Evolutionary conservation across 768 basidiomycete genomes (phyloP).

Genomic region (Russula sp.): DNA sequence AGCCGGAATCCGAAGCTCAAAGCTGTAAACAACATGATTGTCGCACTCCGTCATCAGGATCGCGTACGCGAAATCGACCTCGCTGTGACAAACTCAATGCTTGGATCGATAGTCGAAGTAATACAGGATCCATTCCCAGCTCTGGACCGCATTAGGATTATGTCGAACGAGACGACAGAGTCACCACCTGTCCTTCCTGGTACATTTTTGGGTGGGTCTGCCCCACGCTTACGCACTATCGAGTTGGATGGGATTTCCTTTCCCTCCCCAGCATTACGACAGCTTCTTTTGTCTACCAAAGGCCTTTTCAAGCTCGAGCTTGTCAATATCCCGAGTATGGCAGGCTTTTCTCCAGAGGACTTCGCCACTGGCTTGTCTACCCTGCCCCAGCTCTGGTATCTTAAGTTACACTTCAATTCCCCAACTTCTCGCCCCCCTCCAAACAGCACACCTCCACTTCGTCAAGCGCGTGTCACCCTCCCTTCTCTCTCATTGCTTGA

Average conservation of each 20-base stretch:
- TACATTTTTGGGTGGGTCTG: neutral
- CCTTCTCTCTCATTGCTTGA: neutral
- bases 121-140: slow-evolving; percentile 26
- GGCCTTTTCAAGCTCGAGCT: neutral
- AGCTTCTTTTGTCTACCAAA: slow-evolving; percentile 3
- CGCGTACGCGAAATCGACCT: neutral
- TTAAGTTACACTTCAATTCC: neutral
- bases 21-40: neutral
- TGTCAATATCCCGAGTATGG: neutral
- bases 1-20: neutral
- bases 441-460: neutral
- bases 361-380: neutral
- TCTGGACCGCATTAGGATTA: slow-evolving; percentile 19
- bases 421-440: neutral
- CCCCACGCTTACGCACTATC: neutral
- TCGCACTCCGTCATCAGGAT: neutral
- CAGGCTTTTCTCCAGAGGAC: neutral
- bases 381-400: neutral
- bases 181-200: slow-evolving; percentile 30
- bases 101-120: slow-evolving; percentile 28
- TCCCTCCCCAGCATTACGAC: neutral
- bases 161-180: slow-evolving; percentile 31
- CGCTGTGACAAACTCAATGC: neutral
- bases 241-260: neutral
- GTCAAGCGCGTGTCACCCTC: neutral